Percentiles rank a stretch among this genome's conserved stretches.
These are phyloP conservation scores for Wickerhamiella dianesei DNA, from an alignment of 805 yeast species.

Conservation along the genomic window DNA sequence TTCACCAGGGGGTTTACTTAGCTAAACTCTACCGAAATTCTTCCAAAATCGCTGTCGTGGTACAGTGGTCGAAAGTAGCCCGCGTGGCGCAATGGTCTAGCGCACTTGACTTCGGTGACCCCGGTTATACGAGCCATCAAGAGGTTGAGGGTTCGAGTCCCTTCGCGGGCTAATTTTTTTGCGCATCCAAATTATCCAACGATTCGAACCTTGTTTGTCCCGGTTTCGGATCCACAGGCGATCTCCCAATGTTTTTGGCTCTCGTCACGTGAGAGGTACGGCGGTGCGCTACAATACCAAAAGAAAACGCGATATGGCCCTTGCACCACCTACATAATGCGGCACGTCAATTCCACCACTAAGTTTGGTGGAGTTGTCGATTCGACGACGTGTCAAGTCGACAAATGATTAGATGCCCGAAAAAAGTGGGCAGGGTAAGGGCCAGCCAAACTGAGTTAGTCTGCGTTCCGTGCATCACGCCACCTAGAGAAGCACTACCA, in stretches of 20 bases:
- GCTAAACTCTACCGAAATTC: neutral
- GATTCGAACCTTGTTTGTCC: too few species aligned
- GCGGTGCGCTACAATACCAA: neutral
- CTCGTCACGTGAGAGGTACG: neutral
- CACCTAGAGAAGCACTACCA: too few species aligned
- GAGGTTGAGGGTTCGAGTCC: slow-evolving; percentile 21
- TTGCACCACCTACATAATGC: neutral
- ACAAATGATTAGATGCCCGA: too few species aligned
- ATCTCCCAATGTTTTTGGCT: neutral
- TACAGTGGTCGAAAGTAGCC: neutral
- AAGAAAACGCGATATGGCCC: neutral
- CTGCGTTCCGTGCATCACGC: too few species aligned
- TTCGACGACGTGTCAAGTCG: too few species aligned
- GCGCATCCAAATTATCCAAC: too few species aligned
- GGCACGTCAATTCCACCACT: neutral
- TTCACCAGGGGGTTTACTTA: too few species aligned
- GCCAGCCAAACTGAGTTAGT: neutral
- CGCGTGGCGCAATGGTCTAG: slow-evolving; percentile 20
- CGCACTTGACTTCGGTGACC: slow-evolving; percentile 19
- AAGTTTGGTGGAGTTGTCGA: too few species aligned
- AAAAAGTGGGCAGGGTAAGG: neutral
- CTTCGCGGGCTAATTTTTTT: slow-evolving; percentile 16
- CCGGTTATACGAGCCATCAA: slow-evolving; percentile 10
- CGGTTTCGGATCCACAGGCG: neutral
- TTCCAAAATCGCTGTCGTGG: neutral